Percentiles rank a stretch among this genome's conserved stretches.
These are phyloP conservation scores for Prunus armeniaca DNA, from an alignment of 306 rosid genomes.

Conservation along the genomic window DNA sequence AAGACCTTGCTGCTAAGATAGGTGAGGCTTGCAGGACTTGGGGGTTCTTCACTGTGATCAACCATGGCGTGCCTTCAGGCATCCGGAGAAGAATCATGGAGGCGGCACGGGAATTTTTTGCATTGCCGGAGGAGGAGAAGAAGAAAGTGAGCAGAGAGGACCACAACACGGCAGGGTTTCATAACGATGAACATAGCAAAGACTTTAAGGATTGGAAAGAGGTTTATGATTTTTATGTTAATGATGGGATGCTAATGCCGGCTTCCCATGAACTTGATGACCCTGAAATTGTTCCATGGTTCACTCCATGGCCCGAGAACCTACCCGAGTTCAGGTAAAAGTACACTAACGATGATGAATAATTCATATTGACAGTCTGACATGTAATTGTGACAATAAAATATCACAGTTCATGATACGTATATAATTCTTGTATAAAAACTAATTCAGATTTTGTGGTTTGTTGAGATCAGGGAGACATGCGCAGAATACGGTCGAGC, in stretches of 20 bases:
- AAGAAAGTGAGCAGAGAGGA: neutral
- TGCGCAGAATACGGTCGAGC: neutral
- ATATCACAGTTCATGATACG: too few species aligned
- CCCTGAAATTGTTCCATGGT: slow-evolving; percentile 1
- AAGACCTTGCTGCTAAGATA: neutral
- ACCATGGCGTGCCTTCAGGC: slow-evolving; percentile 4
- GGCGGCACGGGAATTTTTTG: neutral
- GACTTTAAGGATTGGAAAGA: slow-evolving; percentile 3
- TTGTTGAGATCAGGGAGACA: neutral
- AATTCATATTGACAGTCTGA: neutral
- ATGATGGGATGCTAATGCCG: slow-evolving; percentile 2
- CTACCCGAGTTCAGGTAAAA: neutral
- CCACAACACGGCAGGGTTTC: neutral
- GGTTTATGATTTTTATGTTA: neutral
- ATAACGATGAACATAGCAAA: slow-evolving; percentile 5
- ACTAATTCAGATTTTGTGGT: too few species aligned
- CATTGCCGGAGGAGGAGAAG: slow-evolving; percentile 2
- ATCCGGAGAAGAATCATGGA: neutral
- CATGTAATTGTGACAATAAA: neutral
- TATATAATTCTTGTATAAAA: too few species aligned
- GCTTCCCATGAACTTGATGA: slow-evolving; percentile 14
- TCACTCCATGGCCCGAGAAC: slow-evolving; percentile 8
- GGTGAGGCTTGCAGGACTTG: slow-evolving; percentile 6
- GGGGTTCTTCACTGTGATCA: slow-evolving; percentile 13
- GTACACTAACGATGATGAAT: neutral